Base-by-base conservation (phyloP, 768 basidiomycete species). In the Lanmaoa rubissima region DNA sequence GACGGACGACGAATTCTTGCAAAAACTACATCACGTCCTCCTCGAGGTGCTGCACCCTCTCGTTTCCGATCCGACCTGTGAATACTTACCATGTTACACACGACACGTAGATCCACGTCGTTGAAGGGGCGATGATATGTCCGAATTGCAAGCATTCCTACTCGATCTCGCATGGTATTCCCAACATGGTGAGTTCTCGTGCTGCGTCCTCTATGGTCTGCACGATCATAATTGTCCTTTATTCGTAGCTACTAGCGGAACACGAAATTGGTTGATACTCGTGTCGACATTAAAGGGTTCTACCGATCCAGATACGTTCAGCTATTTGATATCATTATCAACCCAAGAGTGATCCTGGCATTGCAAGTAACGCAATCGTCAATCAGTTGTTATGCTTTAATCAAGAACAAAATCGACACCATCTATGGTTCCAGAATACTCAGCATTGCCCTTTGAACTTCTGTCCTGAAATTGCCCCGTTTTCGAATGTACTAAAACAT, bases 51-150 rank as follows among this genome's bases (percentile, higher is more conserved):
- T 76, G 65, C 5, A 19, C 31, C 21, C 17, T 36, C 12, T 45
- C n/a, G 2, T 7, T 10, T 39, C 12, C n/a, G 39, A 28, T 24
- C 24, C 16, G 10, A 52, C 7, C 34, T 10, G 11, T 41, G 57
- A 41, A 51, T 48, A 21, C 34, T 35, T 45, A 12, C 26, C 42
- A 19, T 9, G n/a, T 44, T 36, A n/a, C 65, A 4, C 7, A 6
- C 10, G 9, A 41, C 24, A 16, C 4, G 5, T 28, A 97, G 95
- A 90, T 96, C 47, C 92, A 96, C 62, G 79, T 98, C 13, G 85
- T 92, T 63, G 94, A 97, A 74, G 96, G 96, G 3, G 75, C 79
- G 8, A 97, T 99, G 96, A 82, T 87, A 34, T 98, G 96, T 72
- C 89, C 90, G 24, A 93, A 91, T 62, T 99, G 96, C 75, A 82